These are phyloP conservation scores for Schizosaccharomyces pombe DNA, from an alignment of 805 yeast species.

Conservation along the genomic window DNA sequence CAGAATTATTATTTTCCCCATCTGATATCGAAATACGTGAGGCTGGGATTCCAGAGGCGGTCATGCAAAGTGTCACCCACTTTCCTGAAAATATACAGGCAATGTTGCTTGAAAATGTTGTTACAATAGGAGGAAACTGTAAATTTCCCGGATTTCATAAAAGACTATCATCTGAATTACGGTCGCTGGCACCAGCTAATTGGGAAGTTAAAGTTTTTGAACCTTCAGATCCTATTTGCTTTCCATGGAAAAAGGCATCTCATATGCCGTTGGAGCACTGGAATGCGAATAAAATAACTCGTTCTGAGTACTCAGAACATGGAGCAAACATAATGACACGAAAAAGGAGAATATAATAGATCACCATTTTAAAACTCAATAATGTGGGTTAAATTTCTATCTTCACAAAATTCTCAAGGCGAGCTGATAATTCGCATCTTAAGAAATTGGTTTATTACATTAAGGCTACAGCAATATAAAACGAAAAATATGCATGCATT, in stretches of 20 bases:
- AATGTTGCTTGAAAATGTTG: constrained; percentile 53
- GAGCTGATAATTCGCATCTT: too few species aligned
- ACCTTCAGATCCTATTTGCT: constrained; percentile 13
- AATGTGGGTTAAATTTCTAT: too few species aligned
- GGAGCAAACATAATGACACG: constrained; percentile 23
- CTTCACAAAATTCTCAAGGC: too few species aligned
- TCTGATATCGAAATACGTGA: constrained; percentile 53
- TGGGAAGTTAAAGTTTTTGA: constrained; percentile 13
- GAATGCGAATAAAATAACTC: constrained; percentile 35
- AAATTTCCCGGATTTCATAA: constrained; percentile 42
- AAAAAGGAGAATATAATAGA: background rate
- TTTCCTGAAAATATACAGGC: constrained; percentile 53
- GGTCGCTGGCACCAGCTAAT: constrained; percentile 16
- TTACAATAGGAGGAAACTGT: constrained; percentile 63
- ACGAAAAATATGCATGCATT: too few species aligned
- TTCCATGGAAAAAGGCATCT: constrained; percentile 34
- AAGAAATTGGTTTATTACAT: too few species aligned
- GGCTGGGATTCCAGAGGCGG: constrained; percentile 51
- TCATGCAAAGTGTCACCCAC: constrained; percentile 41
- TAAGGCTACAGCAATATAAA: too few species aligned
- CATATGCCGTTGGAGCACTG: constrained; percentile 20
- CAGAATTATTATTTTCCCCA: constrained; percentile 75
- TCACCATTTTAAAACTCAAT: too few species aligned
- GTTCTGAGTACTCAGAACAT: constrained; percentile 65
- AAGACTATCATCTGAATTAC: constrained; percentile 25